Percentiles rank a stretch among this genome's conserved stretches.
phyloP scores from a whole-genome alignment of 176 grass and related monocot genomes.

The Avena insularis region DNA sequence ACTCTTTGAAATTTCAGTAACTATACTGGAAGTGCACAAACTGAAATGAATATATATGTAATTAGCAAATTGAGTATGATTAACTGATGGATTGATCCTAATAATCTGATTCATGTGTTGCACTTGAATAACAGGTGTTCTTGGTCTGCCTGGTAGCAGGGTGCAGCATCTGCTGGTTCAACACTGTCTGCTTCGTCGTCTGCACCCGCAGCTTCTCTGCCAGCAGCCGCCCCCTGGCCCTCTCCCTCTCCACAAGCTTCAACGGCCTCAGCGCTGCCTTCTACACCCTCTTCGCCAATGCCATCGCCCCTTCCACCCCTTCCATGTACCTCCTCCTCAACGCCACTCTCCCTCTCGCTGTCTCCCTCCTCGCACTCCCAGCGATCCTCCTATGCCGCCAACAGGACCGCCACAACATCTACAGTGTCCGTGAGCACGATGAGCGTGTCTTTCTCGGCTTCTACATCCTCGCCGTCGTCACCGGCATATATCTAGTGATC shows the following conservation, averaged over 20 bases:
- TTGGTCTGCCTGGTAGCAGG: constrained; percentile 76
- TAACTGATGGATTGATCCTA: neutral
- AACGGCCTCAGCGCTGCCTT: constrained; percentile 84
- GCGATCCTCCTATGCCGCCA: constrained; percentile 60
- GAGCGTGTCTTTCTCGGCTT: constrained; percentile 65
- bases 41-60: neutral
- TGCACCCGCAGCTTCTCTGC: constrained; percentile 77
- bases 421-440: constrained; percentile 43
- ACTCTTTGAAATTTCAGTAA: neutral
- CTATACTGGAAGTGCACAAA: neutral
- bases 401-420: constrained; percentile 40
- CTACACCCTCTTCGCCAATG: constrained; percentile 69
- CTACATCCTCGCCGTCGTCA: constrained; percentile 74
- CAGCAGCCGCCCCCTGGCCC: constrained; percentile 66
- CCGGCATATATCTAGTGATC: constrained; percentile 71
- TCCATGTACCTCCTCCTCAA: constrained; percentile 89
- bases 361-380: constrained; percentile 62
- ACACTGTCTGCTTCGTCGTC: constrained; percentile 93
- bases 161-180: constrained; percentile 99
- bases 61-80: neutral
- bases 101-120: neutral
- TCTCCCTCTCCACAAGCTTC: constrained; percentile 94
- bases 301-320: constrained; percentile 57
- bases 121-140: constrained; percentile 65
- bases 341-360: constrained; percentile 56